Evolutionary conservation across 2,329 filamentous ascomycete species (phyloP).

Genomic region (Trichoderma endophyticum): DNA sequence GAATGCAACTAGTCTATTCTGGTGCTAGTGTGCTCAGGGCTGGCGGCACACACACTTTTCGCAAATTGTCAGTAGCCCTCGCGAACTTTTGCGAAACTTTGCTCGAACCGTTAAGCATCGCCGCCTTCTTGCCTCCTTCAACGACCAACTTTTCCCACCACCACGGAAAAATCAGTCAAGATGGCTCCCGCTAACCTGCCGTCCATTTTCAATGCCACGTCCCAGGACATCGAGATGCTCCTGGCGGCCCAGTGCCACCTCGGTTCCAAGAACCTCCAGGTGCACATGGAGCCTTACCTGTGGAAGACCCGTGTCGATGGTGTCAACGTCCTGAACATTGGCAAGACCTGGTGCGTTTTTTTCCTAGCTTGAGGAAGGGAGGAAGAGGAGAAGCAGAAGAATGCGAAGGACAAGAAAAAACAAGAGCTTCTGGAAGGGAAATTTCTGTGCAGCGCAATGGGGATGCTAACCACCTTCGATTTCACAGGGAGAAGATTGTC

Average conservation of each 20-base stretch:
- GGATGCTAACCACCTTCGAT: conserved; percentile 17
- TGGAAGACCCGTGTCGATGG: conserved; percentile 99
- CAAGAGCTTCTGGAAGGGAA: not conserved
- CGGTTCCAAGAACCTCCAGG: conserved; percentile 98
- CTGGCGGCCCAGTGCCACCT: conserved; percentile 95
- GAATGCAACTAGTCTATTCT: conserved; percentile 23
- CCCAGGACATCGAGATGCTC: conserved; percentile 99
- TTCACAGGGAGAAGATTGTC: conserved; percentile 94
- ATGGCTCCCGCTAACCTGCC: conserved; percentile 97
- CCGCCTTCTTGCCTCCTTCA: conserved; percentile 26
- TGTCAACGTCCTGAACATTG: conserved; percentile 98
- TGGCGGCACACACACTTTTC: conserved; percentile 42
- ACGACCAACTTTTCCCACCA: conserved; percentile 28
- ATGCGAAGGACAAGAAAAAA: too few species aligned
- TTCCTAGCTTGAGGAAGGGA: not conserved
- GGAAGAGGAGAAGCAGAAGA: not conserved
- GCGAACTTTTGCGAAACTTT: conserved; percentile 43
- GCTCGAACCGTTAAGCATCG: conserved; percentile 23
- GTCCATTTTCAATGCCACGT: conserved; percentile 92
- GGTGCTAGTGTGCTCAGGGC: conserved; percentile 34
- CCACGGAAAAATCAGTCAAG: conserved; percentile 52
- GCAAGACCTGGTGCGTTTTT: conserved; percentile 90
- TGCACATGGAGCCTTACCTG: conserved; percentile 99
- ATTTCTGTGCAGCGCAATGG: not conserved
- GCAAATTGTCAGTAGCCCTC: conserved; percentile 34